These are phyloP conservation scores for Phaseolus lunatus DNA, from an alignment of 306 rosid species.

Conservation along the genomic window DNA sequence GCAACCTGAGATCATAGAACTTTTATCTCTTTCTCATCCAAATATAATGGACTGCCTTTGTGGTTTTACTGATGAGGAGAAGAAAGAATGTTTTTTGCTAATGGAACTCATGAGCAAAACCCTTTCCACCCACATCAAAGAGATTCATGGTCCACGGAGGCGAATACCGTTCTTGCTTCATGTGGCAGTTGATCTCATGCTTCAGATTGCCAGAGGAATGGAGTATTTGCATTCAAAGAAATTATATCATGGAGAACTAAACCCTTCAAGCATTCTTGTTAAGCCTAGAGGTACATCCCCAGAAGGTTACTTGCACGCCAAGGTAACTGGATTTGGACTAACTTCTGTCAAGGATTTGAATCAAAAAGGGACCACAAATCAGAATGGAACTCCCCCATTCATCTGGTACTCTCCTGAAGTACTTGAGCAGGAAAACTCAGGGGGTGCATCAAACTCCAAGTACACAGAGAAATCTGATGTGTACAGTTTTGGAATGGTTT, in stretches of 20 bases:
- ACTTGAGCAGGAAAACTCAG: constrained; percentile 75
- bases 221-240: constrained; percentile 80
- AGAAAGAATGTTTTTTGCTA: constrained; percentile 75
- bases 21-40: constrained; percentile 83
- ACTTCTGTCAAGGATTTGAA: constrained; percentile 49
- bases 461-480: constrained; percentile 81
- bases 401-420: constrained; percentile 93
- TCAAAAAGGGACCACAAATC: constrained; percentile 63
- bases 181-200: constrained; percentile 89
- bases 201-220: constrained; percentile 93
- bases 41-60: constrained; percentile 69
- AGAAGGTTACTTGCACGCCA: constrained; percentile 74
- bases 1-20: constrained; percentile 62
- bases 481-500: constrained; percentile 94
- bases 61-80: constrained; percentile 81
- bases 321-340: constrained; percentile 77
- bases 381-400: constrained; percentile 64
- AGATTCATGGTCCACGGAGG: constrained; percentile 67
- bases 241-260: constrained; percentile 75
- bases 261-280: constrained; percentile 77
- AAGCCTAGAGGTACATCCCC: constrained; percentile 66
- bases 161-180: constrained; percentile 69
- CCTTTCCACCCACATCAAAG: constrained; percentile 67
- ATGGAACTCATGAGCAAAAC: constrained; percentile 88
- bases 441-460: constrained; percentile 51